Evolutionary conservation across 805 yeast genomes (phyloP).

Genomic region (Pichia heedii): DNA sequence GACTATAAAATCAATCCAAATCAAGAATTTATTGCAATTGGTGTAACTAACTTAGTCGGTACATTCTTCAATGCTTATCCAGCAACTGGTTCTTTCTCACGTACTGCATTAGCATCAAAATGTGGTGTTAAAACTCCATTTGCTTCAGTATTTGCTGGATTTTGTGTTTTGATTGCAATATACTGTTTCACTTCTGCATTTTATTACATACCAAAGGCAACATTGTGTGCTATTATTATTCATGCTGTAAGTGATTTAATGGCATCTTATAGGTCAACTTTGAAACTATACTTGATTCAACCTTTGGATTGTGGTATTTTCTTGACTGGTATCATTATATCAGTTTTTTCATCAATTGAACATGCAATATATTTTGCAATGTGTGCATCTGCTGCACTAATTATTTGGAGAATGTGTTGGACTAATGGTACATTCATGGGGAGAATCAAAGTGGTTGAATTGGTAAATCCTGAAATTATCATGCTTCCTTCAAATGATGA

Average conservation of each 20-base stretch:
- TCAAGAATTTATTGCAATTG: constrained; percentile 90
- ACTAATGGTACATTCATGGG: constrained; percentile 83
- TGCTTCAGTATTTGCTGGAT: constrained; percentile 86
- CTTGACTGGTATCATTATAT: constrained; percentile 58
- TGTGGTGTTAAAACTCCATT: constrained; percentile 95
- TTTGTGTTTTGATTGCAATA: constrained; percentile 75
- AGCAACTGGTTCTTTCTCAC: constrained; percentile 89
- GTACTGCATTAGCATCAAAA: constrained; percentile 87
- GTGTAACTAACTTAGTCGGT: constrained; percentile 81
- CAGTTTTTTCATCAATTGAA: constrained; percentile 74
- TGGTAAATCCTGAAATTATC: constrained; percentile 47
- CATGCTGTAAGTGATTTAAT: constrained; percentile 90
- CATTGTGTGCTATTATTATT: constrained; percentile 76
- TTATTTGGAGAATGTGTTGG: constrained; percentile 66
- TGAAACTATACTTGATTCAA: constrained; percentile 58
- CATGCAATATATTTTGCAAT: constrained; percentile 88
- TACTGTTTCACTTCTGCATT: constrained; percentile 77
- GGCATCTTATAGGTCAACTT: constrained; percentile 57
- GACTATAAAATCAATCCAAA: constrained; percentile 86
- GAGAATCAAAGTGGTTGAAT: constrained; percentile 58
- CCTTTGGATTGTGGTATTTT: constrained; percentile 73
- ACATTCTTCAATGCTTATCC: constrained; percentile 91
- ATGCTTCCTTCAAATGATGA: constrained; percentile 13
- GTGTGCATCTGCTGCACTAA: constrained; percentile 68
- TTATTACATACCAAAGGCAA: constrained; percentile 83